Percentiles rank a stretch among this genome's conserved stretches.
These are phyloP conservation scores for Mortierella hygrophila DNA, from an alignment of 192 early-diverging fungal species.

Conservation along the genomic window DNA sequence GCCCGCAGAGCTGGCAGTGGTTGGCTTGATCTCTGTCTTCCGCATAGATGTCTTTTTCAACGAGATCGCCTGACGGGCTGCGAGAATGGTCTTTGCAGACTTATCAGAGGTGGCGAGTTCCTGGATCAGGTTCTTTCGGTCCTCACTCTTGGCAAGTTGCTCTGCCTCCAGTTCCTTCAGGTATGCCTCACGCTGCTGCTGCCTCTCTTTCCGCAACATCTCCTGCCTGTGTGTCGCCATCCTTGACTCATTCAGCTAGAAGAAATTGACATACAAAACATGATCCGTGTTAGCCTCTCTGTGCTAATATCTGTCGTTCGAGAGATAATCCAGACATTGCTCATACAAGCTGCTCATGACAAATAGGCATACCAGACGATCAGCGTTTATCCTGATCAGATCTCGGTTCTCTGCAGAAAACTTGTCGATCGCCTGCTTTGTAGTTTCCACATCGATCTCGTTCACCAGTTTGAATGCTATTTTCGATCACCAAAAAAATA, in stretches of 20 bases:
- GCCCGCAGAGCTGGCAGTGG: background rate
- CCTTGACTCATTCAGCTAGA: slow-evolving; percentile 70
- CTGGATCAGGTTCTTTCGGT: slow-evolving; percentile 78
- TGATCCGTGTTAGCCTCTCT: background rate
- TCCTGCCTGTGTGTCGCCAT: slow-evolving; percentile 61
- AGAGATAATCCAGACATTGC: background rate
- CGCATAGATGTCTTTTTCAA: slow-evolving; percentile 65
- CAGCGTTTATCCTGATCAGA: slow-evolving; percentile 78
- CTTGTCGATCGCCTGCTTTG: slow-evolving; percentile 79
- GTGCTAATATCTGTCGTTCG: background rate
- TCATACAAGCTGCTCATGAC: background rate
- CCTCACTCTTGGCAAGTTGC: slow-evolving; percentile 70
- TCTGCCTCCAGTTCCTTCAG: slow-evolving; percentile 79
- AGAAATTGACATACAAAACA: slow-evolving; percentile 14
- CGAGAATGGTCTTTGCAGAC: slow-evolving; percentile 61
- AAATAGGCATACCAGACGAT: slow-evolving; percentile 65
- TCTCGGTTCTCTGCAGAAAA: slow-evolving; percentile 86
- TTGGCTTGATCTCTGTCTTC: slow-evolving; percentile 47
- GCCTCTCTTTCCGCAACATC: slow-evolving; percentile 62
- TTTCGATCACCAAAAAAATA: too few species aligned
- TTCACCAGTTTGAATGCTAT: slow-evolving; percentile 87
- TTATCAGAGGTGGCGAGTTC: slow-evolving; percentile 72
- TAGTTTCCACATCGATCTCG: slow-evolving; percentile 87
- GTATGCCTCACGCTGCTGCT: slow-evolving; percentile 77
- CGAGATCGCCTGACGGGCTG: slow-evolving; percentile 56